Evolutionary conservation across 139 green algal genomes (phyloP).

Genomic region (Chlamydomonas sp.): DNA sequence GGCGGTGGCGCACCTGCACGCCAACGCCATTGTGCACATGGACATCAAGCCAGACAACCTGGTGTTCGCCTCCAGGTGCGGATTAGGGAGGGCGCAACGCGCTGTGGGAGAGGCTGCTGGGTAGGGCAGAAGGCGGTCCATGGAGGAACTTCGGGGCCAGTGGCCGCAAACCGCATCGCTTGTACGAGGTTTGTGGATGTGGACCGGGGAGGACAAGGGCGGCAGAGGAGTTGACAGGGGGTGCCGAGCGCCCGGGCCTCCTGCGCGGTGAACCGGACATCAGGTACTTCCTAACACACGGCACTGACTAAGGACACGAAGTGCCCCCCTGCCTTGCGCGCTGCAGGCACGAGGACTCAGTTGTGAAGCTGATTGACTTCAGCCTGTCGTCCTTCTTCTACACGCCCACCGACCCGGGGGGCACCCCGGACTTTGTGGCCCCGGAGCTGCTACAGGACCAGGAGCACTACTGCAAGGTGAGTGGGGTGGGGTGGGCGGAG

Average conservation of each 20-base stretch:
- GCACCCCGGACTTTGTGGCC: constrained; percentile 57
- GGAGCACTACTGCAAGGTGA: constrained; percentile 27
- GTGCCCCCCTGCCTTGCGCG: neutral
- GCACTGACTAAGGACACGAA: neutral
- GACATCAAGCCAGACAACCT: constrained; percentile 72
- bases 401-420: constrained; percentile 43
- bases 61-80: constrained; percentile 43
- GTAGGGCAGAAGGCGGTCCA: neutral
- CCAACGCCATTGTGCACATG: constrained; percentile 50
- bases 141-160: neutral
- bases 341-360: constrained; percentile 40
- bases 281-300: neutral
- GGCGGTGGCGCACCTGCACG: constrained; percentile 60
- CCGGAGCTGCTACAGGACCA: constrained; percentile 49
- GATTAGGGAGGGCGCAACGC: neutral
- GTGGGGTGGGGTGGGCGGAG: neutral
- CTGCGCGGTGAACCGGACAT: neutral
- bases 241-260: neutral
- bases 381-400: constrained; percentile 50
- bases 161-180: neutral
- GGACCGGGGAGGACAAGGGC: neutral
- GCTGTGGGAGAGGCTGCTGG: neutral
- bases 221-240: neutral
- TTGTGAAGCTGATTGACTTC: constrained; percentile 58
- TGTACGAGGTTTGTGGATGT: neutral